Conservation (phyloP, 2,329 filamentous ascomycete genomes). For the Ophiosphaerella narmari region DNA sequence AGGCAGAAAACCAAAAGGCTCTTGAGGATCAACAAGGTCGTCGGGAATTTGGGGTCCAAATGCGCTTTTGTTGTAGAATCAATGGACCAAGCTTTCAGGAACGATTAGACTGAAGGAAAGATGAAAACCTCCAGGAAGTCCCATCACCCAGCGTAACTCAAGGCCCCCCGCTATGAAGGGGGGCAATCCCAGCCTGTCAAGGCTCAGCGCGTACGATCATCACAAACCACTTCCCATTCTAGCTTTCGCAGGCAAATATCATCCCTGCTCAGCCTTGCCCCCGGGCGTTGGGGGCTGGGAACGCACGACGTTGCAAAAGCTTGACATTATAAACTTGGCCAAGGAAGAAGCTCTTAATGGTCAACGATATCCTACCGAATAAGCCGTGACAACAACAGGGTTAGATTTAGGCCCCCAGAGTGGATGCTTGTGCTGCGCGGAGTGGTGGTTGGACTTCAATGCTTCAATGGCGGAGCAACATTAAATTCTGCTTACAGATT, state of each 20-base stretch:
- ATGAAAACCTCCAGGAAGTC: not conserved
- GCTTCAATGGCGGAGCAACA: no score
- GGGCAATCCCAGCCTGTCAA: not conserved
- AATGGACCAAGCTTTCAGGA: not conserved
- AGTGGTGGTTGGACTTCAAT: not conserved
- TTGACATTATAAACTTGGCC: not conserved
- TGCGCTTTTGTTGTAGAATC: no score
- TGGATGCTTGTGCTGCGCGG: not conserved
- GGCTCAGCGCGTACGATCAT: not conserved
- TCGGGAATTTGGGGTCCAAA: not conserved
- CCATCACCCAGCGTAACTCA: not conserved
- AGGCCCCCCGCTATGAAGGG: slow-evolving; percentile 2
- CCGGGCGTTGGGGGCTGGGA: not conserved
- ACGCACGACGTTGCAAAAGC: not conserved
- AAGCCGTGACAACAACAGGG: not conserved
- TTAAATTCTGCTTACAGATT: no score
- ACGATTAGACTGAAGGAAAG: not conserved
- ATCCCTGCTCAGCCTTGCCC: not conserved
- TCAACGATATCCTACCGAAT: not conserved
- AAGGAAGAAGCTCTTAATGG: not conserved
- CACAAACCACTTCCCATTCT: slow-evolving; percentile 5
- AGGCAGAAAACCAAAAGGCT: not conserved
- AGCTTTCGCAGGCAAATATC: not conserved
- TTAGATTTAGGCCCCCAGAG: slow-evolving; percentile 4
- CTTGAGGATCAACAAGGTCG: not conserved